Conservation (phyloP, 345 rosid genomes). For the Eucalyptus regnans region DNA sequence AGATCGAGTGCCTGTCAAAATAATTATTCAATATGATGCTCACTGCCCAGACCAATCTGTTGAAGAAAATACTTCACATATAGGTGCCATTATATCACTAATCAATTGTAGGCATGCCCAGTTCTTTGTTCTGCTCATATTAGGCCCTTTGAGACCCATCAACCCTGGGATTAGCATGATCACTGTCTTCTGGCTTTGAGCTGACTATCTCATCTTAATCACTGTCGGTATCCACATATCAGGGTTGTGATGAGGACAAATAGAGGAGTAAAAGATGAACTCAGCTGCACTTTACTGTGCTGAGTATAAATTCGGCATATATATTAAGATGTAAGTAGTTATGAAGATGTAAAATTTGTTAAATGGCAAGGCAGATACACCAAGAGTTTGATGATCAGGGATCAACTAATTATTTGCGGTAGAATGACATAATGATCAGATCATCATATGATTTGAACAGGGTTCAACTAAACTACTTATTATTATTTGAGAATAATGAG, state of each 20-base stretch:
- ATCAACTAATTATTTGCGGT: background rate
- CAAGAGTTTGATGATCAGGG: background rate
- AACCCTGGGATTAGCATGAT: background rate
- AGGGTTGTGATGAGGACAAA: background rate
- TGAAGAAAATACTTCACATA: background rate
- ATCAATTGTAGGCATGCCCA: background rate
- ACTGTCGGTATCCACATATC: background rate
- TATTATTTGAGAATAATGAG: background rate
- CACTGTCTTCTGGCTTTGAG: background rate
- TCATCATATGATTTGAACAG: background rate
- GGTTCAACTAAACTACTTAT: background rate
- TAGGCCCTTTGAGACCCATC: background rate
- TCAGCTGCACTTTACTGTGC: background rate
- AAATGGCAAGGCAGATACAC: background rate
- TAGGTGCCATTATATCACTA: background rate
- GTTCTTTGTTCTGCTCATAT: background rate
- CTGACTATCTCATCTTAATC: background rate
- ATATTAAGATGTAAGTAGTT: background rate
- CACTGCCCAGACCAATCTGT: background rate
- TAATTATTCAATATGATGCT: background rate
- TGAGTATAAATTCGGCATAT: background rate
- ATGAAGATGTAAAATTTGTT: background rate
- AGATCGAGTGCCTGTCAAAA: background rate
- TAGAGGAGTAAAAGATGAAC: background rate
- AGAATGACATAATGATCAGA: background rate